These are phyloP conservation scores for Rachicladosporium sp. DNA, from an alignment of 2,329 filamentous ascomycete species.

Conservation along the genomic window DNA sequence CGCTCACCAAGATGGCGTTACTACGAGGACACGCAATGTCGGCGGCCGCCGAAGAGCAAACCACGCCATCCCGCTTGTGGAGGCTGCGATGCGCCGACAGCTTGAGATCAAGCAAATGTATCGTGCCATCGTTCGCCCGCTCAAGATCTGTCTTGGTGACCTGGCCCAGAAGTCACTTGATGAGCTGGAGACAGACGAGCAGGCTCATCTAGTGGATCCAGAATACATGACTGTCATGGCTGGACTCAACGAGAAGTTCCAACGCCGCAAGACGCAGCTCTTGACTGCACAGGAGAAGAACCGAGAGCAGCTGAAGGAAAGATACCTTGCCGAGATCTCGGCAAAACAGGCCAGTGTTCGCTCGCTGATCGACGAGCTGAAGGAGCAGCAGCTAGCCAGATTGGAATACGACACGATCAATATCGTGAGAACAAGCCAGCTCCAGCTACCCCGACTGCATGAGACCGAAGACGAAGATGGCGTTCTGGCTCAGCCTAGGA, in stretches of 20 bases:
- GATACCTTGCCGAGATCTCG: slow-evolving; percentile 24
- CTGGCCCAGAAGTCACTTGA: slow-evolving; percentile 50
- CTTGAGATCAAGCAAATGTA: slow-evolving; percentile 55
- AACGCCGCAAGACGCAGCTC: slow-evolving; percentile 26
- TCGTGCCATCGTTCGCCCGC: slow-evolving; percentile 47
- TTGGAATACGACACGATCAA: slow-evolving; percentile 20
- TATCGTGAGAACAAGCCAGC: slow-evolving; percentile 10
- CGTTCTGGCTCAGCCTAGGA: slow-evolving; percentile 41
- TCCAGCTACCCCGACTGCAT: slow-evolving; percentile 11
- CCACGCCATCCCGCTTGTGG: slow-evolving; percentile 33
- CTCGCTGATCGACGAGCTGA: slow-evolving; percentile 20
- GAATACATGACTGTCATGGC: slow-evolving; percentile 42
- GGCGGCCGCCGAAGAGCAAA: slow-evolving; percentile 34
- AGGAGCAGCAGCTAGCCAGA: slow-evolving; percentile 16
- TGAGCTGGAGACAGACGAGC: slow-evolving; percentile 42
- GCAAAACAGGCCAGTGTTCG: slow-evolving; percentile 23
- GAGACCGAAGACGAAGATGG: slow-evolving; percentile 37
- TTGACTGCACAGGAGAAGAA: slow-evolving; percentile 26
- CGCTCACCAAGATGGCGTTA: too few species aligned
- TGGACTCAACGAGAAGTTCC: slow-evolving; percentile 39
- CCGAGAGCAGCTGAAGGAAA: slow-evolving; percentile 25
- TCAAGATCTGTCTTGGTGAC: slow-evolving; percentile 55
- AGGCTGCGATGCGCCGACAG: slow-evolving; percentile 42
- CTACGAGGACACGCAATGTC: slow-evolving; percentile 3
- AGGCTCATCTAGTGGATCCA: slow-evolving; percentile 40